Base-by-base conservation (phyloP, 345 rosid genomes). In the Citrus glauca region DNA sequence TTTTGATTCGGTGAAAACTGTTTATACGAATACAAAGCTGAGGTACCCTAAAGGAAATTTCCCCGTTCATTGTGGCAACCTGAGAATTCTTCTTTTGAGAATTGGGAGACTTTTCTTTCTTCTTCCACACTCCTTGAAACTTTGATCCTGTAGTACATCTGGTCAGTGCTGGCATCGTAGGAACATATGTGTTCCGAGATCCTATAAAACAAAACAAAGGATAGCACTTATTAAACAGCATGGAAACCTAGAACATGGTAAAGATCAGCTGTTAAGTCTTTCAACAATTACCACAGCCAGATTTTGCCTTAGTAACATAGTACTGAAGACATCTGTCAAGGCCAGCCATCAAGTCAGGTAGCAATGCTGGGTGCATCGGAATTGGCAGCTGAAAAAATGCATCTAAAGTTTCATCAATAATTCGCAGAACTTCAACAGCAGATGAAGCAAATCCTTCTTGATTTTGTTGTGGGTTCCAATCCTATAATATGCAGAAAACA, bases 321-420 rank as follows among this genome's bases (percentile, higher is more conserved):
- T 90, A 90, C 69, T 91, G 97, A 85, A 94, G 94, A 78, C 93
- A 94, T 86, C 83, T 92, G 85, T 96, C 99, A 56, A 96, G 85
- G 68, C 99, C 98, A 70, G 87, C 70, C 77, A 92, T 87, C 88
- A 96, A 88, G 82, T 94, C 95, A 73, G 99, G 98, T 67, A 96
- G 88, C 75, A 96, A 84, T 4, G 93, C 90, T 6, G 98, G 95
- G 84, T 96, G 99, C 95, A 91, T 87, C 3, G 94, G 98, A 85
- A 96, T 96, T 9, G 98, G 97, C 77, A 96, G 90, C 88, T 91
- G 97, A 83, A 96, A 96, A 88, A 87, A 94, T 14, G 98, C 92
- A 35, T 91, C 95, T 60, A 96, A 76, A 40, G 97, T 90, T 83
- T 96, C 99, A 77, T 94, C 98, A 57, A 95, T 86, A 67, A 89